These are phyloP conservation scores for Cantharellus anzutake DNA, from an alignment of 768 basidiomycete species.

Conservation along the genomic window DNA sequence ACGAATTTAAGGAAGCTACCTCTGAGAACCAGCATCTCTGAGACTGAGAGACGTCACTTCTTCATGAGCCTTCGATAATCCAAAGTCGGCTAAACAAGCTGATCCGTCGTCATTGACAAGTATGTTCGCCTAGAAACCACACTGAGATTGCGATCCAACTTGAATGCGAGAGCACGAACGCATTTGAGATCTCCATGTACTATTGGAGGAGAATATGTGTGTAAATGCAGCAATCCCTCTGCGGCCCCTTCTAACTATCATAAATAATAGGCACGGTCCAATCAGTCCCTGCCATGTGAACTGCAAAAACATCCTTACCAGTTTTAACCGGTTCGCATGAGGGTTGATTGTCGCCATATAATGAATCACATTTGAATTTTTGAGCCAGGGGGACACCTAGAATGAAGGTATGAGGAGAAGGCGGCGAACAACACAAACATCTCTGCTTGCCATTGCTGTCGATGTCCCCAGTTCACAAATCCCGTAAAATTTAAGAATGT, in stretches of 20 bases:
- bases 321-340: neutral
- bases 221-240: slow-evolving; percentile 8
- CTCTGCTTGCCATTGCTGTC: neutral
- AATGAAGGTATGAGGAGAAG: neutral
- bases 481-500: slow-evolving; percentile 9
- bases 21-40: neutral
- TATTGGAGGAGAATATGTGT: slow-evolving; percentile 5
- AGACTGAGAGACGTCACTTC: neutral
- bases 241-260: slow-evolving; percentile 5
- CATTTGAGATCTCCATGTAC: slow-evolving; percentile 11
- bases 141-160: neutral
- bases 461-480: slow-evolving; percentile 8
- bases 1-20: neutral
- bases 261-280: neutral
- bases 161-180: slow-evolving; percentile 3
- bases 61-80: neutral
- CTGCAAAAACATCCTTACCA: neutral
- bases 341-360: neutral
- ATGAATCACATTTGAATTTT: neutral
- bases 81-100: slow-evolving; percentile 1
- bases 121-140: neutral
- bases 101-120: neutral
- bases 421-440: neutral
- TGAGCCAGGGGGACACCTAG: slow-evolving; percentile 1
- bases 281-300: neutral